phyloP scores from a whole-genome alignment of 2,329 filamentous ascomycete genomes.

The Phyllosticta citrichinensis region DNA sequence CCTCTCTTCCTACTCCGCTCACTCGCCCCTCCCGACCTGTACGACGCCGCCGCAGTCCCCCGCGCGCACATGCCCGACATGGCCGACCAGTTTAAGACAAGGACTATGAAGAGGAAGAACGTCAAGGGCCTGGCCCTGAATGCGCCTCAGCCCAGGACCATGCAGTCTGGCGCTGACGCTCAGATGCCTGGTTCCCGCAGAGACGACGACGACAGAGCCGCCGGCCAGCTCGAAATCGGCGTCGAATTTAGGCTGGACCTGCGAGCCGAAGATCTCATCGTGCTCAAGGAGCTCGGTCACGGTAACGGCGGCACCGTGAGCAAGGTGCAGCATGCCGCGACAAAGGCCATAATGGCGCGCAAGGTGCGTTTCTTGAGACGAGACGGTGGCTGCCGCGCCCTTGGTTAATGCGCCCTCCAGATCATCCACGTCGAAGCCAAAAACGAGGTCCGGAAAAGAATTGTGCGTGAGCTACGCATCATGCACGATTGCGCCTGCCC shows the following conservation, averaged over 20 bases:
- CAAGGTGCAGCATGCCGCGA: constrained; percentile 91
- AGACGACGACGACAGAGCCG: constrained; percentile 47
- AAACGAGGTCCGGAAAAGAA: constrained; percentile 91
- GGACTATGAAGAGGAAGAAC: constrained; percentile 97
- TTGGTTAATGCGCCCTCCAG: constrained; percentile 35
- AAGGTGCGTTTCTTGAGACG: constrained; percentile 54
- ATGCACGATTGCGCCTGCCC: constrained; percentile 97
- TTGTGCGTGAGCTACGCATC: constrained; percentile 92
- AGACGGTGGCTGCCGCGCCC: constrained; percentile 7
- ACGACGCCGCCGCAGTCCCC: neutral
- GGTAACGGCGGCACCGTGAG: constrained; percentile 97
- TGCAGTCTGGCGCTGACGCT: constrained; percentile 62
- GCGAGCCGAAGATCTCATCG: constrained; percentile 81
- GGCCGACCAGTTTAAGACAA: constrained; percentile 50
- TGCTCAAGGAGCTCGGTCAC: constrained; percentile 87
- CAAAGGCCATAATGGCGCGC: constrained; percentile 92
- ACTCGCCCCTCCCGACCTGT: neutral
- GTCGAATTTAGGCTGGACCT: constrained; percentile 94
- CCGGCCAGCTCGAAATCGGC: constrained; percentile 81
- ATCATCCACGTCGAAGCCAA: constrained; percentile 98
- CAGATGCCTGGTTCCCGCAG: constrained; percentile 50
- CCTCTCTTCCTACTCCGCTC: neutral
- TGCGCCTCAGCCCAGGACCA: constrained; percentile 62
- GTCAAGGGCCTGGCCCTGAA: constrained; percentile 89
- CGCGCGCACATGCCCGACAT: constrained; percentile 8